Evolutionary conservation across 2,329 filamentous ascomycete genomes (phyloP), one percentile per base, ranked within the genome.

Genomic region (Penicillium oxalicum): DNA sequence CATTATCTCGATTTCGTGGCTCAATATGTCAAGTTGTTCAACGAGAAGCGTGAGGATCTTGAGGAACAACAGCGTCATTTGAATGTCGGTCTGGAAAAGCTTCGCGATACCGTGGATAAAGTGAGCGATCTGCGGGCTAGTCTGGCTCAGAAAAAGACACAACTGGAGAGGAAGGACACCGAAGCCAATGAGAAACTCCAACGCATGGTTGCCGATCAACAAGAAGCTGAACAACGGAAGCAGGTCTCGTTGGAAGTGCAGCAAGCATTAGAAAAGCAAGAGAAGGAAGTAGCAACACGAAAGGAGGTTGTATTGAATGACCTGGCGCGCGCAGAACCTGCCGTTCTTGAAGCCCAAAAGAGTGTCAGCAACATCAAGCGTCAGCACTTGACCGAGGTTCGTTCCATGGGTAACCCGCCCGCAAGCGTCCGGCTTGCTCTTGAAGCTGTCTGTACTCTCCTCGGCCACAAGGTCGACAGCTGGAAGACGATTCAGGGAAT

Each of bases 361-460:
- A 96, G 91, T 72, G 94, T 98, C 70, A 93, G 88, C 75, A 96
- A 94, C 76, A 98, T 98, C 76, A 98, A 97, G 77, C 84, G 87
- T 65, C 90, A 95, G 67, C 93, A 98, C 70, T 78, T 98, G 56
- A 96, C 91, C 9, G 93, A 98, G 82, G 91, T 98, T 44, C 84
- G 93, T 65, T 95, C 91, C 56, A 97, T 98, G 93, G 83, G 84
- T 57, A 94, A 89, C 61, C 93, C 93, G 5, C 93, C 93, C 7
- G 78, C 83, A 58, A 89, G 90, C 76, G 94, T 98, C 59, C 86
- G 89, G 64, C 82, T 97, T 59, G 89, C 93, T 2, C 78, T 98
- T 49, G 91, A 97, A 66, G 88, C 93, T n/a, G 94, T 98, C 5
- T 97, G 93, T 74, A 93, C 91, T 0, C 74, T 98, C 41, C 82